Percentiles rank a stretch among this genome's conserved stretches.
Conservation (phyloP, 2,329 filamentous ascomycete genomes). For the Raffaelea ambrosiae region DNA sequence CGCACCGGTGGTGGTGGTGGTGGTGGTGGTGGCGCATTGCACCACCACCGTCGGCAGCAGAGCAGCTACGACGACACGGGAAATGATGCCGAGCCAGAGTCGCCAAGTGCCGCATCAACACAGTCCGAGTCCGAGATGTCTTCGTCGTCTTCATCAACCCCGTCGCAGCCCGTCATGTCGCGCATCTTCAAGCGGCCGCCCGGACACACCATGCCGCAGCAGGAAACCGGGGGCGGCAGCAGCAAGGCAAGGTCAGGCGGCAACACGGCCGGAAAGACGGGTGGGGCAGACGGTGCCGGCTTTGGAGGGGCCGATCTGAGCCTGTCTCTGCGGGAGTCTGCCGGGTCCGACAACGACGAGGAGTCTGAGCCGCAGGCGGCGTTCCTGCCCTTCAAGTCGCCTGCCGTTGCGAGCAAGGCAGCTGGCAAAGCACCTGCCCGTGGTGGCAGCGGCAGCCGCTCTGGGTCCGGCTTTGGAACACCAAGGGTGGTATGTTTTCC, state of each 20-base stretch:
- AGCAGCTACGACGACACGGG: conserved; percentile 7
- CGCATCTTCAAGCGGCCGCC: conserved; percentile 53
- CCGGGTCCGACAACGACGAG: conserved; percentile 33
- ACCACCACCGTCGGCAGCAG: conserved; percentile 11
- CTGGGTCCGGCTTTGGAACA: too few species aligned
- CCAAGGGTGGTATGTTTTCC: too few species aligned
- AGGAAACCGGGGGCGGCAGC: conserved; percentile 5
- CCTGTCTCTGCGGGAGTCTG: conserved; percentile 4
- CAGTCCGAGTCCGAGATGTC: conserved; percentile 12
- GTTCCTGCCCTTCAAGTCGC: conserved; percentile 38
- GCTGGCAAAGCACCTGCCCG: conserved; percentile 11
- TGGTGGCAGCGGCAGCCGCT: conserved; percentile 17
- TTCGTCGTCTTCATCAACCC: conserved; percentile 20
- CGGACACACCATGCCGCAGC: conserved; percentile 30
- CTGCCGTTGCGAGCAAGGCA: conserved; percentile 8
- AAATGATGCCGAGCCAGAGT: conserved; percentile 29
- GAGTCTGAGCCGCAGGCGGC: conserved; percentile 49
- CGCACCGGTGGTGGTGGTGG: too few species aligned
- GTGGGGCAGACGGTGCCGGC: too few species aligned
- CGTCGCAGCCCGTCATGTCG: conserved; percentile 46
- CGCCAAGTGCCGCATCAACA: conserved; percentile 32
- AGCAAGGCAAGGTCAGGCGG: neutral
- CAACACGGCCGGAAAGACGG: neutral
- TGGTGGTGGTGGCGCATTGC: too few species aligned
- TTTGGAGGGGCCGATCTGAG: neutral